Evolutionary conservation across 2,329 filamentous ascomycete species (phyloP), one percentile per base, ranked within the genome.

Genomic region (Xylariaceae sp.): DNA sequence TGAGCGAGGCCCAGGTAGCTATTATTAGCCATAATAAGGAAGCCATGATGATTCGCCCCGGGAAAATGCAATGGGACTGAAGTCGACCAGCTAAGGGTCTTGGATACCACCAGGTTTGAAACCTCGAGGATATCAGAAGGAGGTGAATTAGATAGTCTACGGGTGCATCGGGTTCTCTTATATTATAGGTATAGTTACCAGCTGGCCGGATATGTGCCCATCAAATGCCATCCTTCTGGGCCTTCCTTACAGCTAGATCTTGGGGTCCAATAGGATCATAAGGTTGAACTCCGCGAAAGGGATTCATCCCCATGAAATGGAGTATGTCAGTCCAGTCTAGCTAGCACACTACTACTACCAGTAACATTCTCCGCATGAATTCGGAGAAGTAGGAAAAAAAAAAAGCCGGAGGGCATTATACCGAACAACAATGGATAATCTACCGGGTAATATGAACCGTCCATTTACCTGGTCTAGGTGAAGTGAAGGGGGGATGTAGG

Each of bases 1-100:
- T 46, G 41, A 61, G 54, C 5, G 53, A 54, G 12, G 50, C 53
- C 51, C 58, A 59, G 27, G 45, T 37, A 35, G 54, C 47, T n/a
- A 59, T 32, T n/a, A 44, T 41, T 6, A 58, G 47, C 58, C 53
- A 58, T 12, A 44, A 9, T 19, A 57, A 31, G 34, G 41, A 32
- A 19, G 37, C 12, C 58, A 60, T 60, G 43, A 12, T 41, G 27
- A 44, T 19, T 26, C 31, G 35, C 39, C 41, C 29, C 31, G 31
- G 4, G 30, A n/a, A 6, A n/a, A 39, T 51, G n/a, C 19, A 19
- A 3, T 31, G 8, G n/a, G 29, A 8, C 35, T 43, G 4, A 37
- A 9, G 29, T 43, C 39, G 27, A 35, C 30, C 52, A 8, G 44
- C 30, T 29, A 6, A 29, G 9, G 6, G 8, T 39, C 26, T 46